phyloP scores from a whole-genome alignment of 2,329 filamentous ascomycete species.

The Pyricularia sp. region DNA sequence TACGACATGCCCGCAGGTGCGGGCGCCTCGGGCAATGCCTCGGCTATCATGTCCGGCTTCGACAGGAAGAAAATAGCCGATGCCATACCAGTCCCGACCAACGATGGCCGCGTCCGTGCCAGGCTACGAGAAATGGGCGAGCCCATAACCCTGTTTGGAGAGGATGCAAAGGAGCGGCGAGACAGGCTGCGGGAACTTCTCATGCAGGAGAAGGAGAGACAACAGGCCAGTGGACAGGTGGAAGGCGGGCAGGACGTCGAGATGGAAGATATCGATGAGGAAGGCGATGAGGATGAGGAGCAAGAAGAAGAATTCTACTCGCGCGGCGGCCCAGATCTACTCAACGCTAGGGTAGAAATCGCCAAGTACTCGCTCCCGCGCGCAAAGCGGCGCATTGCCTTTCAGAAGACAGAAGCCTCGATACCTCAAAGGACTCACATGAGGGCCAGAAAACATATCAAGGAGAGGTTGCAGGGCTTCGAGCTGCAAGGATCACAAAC shows the following conservation, averaged over 20 bases:
- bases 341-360: slow-evolving; percentile 70
- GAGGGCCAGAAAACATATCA: slow-evolving; percentile 82
- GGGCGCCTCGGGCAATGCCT: slow-evolving; percentile 72
- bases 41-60: slow-evolving; percentile 79
- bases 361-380: slow-evolving; percentile 76
- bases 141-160: slow-evolving; percentile 89
- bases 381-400: slow-evolving; percentile 65
- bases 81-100: slow-evolving; percentile 81
- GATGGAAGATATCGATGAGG: slow-evolving; percentile 47
- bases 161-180: slow-evolving; percentile 75
- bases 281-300: slow-evolving; percentile 56
- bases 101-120: slow-evolving; percentile 76
- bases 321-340: slow-evolving; percentile 62
- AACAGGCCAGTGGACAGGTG: slow-evolving; percentile 45
- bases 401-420: slow-evolving; percentile 69
- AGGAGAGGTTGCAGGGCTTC: slow-evolving; percentile 71
- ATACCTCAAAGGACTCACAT: slow-evolving; percentile 86
- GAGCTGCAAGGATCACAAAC: slow-evolving; percentile 92
- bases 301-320: slow-evolving; percentile 95
- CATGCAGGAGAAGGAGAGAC: slow-evolving; percentile 24
- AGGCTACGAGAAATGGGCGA: slow-evolving; percentile 81
- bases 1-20: slow-evolving; percentile 64
- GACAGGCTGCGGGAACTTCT: slow-evolving; percentile 79
- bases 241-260: slow-evolving; percentile 51
- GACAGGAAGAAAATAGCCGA: slow-evolving; percentile 84